These are phyloP conservation scores for Endoconidiophora laricicola DNA, from an alignment of 2,329 filamentous ascomycete species.

Conservation along the genomic window DNA sequence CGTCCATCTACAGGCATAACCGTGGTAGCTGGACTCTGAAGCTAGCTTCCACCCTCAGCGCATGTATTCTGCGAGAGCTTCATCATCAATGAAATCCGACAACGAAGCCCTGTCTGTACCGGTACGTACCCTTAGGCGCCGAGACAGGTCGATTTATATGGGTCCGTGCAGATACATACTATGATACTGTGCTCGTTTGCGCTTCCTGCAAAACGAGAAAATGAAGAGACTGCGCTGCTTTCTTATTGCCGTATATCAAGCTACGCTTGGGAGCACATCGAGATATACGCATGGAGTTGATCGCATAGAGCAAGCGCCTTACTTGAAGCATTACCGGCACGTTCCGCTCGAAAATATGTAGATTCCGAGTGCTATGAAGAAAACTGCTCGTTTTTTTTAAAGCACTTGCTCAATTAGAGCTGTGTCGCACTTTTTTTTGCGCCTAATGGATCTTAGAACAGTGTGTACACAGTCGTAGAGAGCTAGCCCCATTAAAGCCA, in stretches of 20 bases:
- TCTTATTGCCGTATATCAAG: not conserved
- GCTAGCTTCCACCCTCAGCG: too few relatives aligned
- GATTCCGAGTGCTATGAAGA: too few relatives aligned
- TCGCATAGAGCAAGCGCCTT: slow-evolving; percentile 4
- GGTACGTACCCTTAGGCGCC: too few relatives aligned
- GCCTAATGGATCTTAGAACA: slow-evolving; percentile 13
- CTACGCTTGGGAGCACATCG: not conserved
- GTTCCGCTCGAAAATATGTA: too few relatives aligned
- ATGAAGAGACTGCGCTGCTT: slow-evolving; percentile 4
- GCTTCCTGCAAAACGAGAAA: not conserved
- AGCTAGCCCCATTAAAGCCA: slow-evolving; percentile 5
- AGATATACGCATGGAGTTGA: slow-evolving; percentile 1
- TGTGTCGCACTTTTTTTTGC: slow-evolving; percentile 14
- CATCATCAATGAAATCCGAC: too few relatives aligned
- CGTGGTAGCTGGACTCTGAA: too few relatives aligned
- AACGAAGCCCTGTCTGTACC: too few relatives aligned
- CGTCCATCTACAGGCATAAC: too few relatives aligned
- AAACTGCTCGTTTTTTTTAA: not conserved
- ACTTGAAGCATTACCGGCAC: too few relatives aligned
- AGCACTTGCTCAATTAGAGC: not conserved
- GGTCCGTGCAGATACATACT: not conserved
- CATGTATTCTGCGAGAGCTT: too few relatives aligned
- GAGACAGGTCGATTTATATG: not conserved
- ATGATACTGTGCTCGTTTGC: slow-evolving; percentile 1
- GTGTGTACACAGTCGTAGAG: slow-evolving; percentile 8